Base-by-base conservation (phyloP, 2,329 filamentous ascomycete genomes). In the Curvularia eragrostidis region DNA sequence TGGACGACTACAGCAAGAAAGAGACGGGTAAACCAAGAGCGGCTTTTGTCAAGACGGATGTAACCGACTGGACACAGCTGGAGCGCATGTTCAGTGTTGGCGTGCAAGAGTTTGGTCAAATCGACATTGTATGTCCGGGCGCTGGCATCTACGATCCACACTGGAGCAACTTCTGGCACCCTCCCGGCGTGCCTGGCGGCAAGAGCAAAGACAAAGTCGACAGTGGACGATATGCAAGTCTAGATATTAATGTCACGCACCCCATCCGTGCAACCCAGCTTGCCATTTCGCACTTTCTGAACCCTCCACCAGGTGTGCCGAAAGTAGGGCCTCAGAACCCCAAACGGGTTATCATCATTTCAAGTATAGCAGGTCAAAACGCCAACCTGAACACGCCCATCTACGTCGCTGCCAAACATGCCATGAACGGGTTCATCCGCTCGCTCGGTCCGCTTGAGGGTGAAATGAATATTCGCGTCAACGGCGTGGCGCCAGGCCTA, bases 401-500 rank as follows among this genome's bases (percentile, higher is more conserved):
- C 5, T 83, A 83, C 63, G 66, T 74, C n/a, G 80, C 80, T 0
- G 68, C 70, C 1, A 83, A 83, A 58, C 78, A 81, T 53, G 80
- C 70, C 12, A 74, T 83, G 54, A 78, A 75, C 19, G 80, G 79
- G 10, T 82, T 78, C 69, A 77, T 87, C 4, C 80, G 84, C 53
- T 79, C 78, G 3, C 67, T 88, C 13, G 81, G 75, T 0, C 70
- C 75, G 1, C 77, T 87, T 5, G 84, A 86, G 21, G 52, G 73
- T 1, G 67, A 66, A 1, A 64, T 83, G 23, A 83, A 83, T 0
- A 85, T 88, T 50, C 75, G 85, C 0, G 84, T 88, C 15, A 86
- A 85, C 19, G 85, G 81, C 5, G 85, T 88, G 2, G 84, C 85
- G 15, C 86, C 86, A 0, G 86, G 85, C 0, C 72, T 87, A 1